phyloP scores from a whole-genome alignment of 2,329 filamentous ascomycete genomes.

The Fusarium vanettenii region DNA sequence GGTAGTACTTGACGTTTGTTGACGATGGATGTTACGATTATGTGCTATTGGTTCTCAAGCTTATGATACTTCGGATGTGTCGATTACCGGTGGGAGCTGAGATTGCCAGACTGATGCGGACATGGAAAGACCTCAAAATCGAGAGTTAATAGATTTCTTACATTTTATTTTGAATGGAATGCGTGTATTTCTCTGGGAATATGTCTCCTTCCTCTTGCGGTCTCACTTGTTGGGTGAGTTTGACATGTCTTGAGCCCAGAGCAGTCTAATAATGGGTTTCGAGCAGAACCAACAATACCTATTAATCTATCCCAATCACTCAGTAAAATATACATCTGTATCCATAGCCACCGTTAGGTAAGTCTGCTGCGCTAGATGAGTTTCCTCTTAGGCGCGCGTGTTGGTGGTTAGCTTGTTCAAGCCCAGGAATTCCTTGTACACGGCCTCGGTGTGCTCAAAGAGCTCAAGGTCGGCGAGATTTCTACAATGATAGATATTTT shows the following conservation, averaged over 20 bases:
- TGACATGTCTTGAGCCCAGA: background rate
- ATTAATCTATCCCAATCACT: background rate
- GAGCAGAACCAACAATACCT: background rate
- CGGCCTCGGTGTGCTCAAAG: constrained; percentile 57
- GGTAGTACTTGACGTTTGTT: background rate
- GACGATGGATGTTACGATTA: constrained; percentile 15
- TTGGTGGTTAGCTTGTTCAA: constrained; percentile 73
- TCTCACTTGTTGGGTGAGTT: background rate
- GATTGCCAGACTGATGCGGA: constrained; percentile 28
- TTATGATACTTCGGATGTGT: constrained; percentile 14
- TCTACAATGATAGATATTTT: background rate
- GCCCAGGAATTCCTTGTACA: constrained; percentile 74
- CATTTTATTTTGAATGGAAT: constrained; percentile 6
- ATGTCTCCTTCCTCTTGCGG: background rate
- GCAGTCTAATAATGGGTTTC: background rate
- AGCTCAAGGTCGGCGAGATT: background rate
- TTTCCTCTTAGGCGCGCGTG: background rate
- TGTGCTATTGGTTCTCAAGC: constrained; percentile 4
- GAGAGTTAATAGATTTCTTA: constrained; percentile 43
- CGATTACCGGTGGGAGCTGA: constrained; percentile 13
- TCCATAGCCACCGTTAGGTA: background rate
- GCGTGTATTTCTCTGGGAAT: background rate
- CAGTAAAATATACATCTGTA: background rate
- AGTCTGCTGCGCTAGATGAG: background rate
- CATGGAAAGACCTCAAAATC: constrained; percentile 38